phyloP scores from a whole-genome alignment of 768 basidiomycete genomes.

The Mycena vulgaris region DNA sequence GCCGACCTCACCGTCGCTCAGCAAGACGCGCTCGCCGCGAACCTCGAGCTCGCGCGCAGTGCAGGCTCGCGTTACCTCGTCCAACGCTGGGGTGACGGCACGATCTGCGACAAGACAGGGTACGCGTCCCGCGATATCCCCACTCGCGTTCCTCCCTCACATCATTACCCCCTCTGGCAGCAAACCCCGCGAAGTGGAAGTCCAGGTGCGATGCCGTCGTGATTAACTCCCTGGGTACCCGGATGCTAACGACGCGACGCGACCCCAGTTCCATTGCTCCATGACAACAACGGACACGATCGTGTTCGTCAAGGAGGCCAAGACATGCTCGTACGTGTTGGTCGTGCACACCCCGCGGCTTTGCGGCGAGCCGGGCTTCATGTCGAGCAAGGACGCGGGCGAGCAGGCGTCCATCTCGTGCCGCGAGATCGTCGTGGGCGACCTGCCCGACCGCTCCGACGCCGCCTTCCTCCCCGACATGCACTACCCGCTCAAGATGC shows the following conservation, averaged over 20 bases:
- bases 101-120: constrained; percentile 93
- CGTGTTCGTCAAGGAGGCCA: constrained; percentile 92
- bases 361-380: constrained; percentile 95
- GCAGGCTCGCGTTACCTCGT: constrained; percentile 92
- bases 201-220: constrained; percentile 75
- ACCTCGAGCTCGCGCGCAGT: constrained; percentile 83
- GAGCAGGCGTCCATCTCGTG: constrained; percentile 84
- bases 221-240: neutral
- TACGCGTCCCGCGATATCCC: constrained; percentile 10
- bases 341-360: constrained; percentile 96
- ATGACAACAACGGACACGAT: constrained; percentile 95
- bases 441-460: constrained; percentile 47
- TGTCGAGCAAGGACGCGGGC: constrained; percentile 75
- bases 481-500: constrained; percentile 69
- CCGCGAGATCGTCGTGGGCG: constrained; percentile 76
- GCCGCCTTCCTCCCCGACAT: constrained; percentile 58
- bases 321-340: constrained; percentile 94
- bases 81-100: constrained; percentile 93
- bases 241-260: constrained; percentile 28
- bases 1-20: constrained; percentile 79
- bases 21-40: constrained; percentile 73
- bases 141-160: constrained; percentile 2
- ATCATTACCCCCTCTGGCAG: constrained; percentile 18
- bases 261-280: constrained; percentile 92
- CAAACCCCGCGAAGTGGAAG: constrained; percentile 89